Evolutionary conservation across 2,329 filamentous ascomycete genomes (phyloP), one percentile per base, ranked within the genome.

Genomic region (Penicillium sp.): DNA sequence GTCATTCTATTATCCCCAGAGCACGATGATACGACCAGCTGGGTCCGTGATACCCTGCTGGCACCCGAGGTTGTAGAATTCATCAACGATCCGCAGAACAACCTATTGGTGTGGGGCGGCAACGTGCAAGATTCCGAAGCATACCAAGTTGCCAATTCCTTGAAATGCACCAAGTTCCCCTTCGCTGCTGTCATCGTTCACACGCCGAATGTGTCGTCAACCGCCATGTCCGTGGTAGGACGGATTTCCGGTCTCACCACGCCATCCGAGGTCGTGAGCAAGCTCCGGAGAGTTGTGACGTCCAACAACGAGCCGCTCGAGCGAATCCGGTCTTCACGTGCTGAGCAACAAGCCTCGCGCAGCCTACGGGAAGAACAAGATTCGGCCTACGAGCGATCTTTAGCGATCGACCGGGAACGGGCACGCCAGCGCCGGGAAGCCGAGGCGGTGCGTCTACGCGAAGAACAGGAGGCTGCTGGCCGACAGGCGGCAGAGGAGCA

Each of bases 41-140:
- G 96, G 75, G 84, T 92, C 56, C 84, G 84, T 38, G 87, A 96
- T 26, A 97, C 91, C 0, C 81, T 99, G 0, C 81, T 97, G 7
- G 82, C 87, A 1, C 82, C 84, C 1, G 87, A 92, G 40, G 86
- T 97, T 3, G 79, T 86, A 10, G 76, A 80, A 6, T 96, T 91
- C 66, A 73, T 97, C 63, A 87, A 85, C 60, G 83, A 93, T 56
- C 84, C 89, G 0, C 74, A 80, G 32, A 91, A 91, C 72, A 89
- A 93, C 67, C 83, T 97, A 29, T 78, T 97, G 34, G 74, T 99
- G 2, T 99, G 94, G 94, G 91, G 88, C 38, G 94, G 94, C 43
- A 96, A 91, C 63, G 88, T 97, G 0, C 84, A 91, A 59, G 94
- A 99, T 70, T 88, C 91, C 3, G 94, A 99, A 75, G 90, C 93